phyloP scores from a whole-genome alignment of 331 rosid species.

The Saraca asoca region DNA sequence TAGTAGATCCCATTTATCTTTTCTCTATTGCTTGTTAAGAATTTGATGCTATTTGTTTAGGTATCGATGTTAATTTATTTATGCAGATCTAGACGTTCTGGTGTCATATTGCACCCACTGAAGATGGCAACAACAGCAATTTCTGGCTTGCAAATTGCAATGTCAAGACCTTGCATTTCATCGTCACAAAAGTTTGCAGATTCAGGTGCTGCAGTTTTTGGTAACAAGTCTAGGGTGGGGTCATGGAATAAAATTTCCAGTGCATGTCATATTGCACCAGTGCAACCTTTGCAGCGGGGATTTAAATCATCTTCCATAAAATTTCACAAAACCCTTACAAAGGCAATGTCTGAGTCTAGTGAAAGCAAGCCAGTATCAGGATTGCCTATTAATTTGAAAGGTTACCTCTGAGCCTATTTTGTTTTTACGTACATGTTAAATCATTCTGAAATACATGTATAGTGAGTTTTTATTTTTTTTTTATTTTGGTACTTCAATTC shows the following conservation, averaged over 20 bases:
- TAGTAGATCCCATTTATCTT: neutral
- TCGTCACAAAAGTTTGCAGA: constrained; percentile 46
- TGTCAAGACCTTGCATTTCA: constrained; percentile 52
- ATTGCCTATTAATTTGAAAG: constrained; percentile 82
- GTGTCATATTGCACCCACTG: constrained; percentile 28
- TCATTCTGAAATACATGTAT: too few species aligned
- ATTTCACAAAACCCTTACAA: constrained; percentile 48
- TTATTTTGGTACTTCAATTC: too few species aligned
- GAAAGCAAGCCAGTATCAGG: constrained; percentile 61
- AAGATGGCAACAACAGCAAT: constrained; percentile 68
- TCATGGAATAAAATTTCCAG: constrained; percentile 59
- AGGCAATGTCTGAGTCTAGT: constrained; percentile 59
- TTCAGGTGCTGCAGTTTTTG: constrained; percentile 39
- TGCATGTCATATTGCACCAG: constrained; percentile 52
- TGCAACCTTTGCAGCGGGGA: constrained; percentile 44
- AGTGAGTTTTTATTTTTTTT: too few species aligned
- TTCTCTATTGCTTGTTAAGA: constrained; percentile 2
- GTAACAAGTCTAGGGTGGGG: constrained; percentile 39
- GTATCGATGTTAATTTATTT: constrained; percentile 16
- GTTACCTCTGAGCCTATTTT: constrained; percentile 33
- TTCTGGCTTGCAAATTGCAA: constrained; percentile 66
- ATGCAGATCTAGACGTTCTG: constrained; percentile 10
- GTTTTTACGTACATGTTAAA: constrained; percentile 10
- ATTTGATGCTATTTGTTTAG: constrained; percentile 10
- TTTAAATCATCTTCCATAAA: constrained; percentile 42